These are phyloP conservation scores for Penicillium palitans DNA, from an alignment of 2,329 filamentous ascomycete genomes.

Conservation along the genomic window DNA sequence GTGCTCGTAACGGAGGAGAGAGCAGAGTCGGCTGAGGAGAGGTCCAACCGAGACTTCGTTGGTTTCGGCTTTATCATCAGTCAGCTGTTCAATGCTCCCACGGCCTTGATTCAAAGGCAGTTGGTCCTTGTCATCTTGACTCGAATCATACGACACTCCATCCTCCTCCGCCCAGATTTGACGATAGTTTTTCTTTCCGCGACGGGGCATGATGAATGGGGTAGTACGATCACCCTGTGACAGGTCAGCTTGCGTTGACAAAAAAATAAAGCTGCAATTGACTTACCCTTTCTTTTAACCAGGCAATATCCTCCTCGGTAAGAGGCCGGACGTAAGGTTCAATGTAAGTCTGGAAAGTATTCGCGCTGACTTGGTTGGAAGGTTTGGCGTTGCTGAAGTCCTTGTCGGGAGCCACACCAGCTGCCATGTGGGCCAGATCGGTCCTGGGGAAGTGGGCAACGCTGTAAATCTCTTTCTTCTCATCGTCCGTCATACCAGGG, in stretches of 20 bases:
- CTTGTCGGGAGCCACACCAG: constrained; percentile 85
- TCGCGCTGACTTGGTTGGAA: constrained; percentile 88
- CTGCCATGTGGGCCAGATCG: constrained; percentile 80
- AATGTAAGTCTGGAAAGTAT: constrained; percentile 87
- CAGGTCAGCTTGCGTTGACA: constrained; percentile 10
- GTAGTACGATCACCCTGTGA: constrained; percentile 70
- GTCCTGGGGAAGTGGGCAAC: constrained; percentile 79
- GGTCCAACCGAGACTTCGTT: constrained; percentile 88
- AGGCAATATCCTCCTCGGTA: constrained; percentile 90
- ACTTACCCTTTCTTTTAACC: constrained; percentile 74
- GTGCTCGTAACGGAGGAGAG: constrained; percentile 75
- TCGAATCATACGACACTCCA: constrained; percentile 69
- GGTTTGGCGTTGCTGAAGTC: constrained; percentile 96
- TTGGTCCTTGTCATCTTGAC: constrained; percentile 62
- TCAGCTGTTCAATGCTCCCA: constrained; percentile 81
- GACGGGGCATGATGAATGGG: constrained; percentile 82
- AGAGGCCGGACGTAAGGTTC: constrained; percentile 89
- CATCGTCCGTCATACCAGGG: constrained; percentile 76
- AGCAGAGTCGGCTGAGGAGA: constrained; percentile 76
- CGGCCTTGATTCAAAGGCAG: constrained; percentile 78
- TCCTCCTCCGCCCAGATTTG: constrained; percentile 96
- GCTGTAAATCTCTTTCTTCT: constrained; percentile 83
- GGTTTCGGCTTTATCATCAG: constrained; percentile 81
- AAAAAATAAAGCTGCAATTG: not conserved
- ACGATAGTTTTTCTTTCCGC: constrained; percentile 80